Evolutionary conservation across 2,329 filamentous ascomycete species (phyloP).

Genomic region (Westerdykella aurantiaca): DNA sequence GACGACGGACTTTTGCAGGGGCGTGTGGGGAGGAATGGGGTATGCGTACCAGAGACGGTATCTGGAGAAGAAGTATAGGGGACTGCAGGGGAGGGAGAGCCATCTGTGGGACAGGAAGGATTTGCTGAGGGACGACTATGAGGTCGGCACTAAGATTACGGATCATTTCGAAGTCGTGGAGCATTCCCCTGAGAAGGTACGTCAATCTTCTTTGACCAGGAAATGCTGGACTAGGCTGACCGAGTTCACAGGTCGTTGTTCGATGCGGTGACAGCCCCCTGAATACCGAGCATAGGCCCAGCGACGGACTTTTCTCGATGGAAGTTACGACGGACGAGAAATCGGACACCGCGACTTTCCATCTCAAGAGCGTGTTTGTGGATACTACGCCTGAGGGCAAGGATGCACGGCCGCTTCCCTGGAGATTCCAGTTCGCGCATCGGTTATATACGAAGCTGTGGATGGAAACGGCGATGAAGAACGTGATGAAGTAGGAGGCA

Average conservation of each 20-base stretch:
- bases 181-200: slow-evolving; percentile 31
- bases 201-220: background rate
- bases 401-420: slow-evolving; percentile 21
- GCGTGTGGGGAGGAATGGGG: slow-evolving; percentile 35
- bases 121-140: slow-evolving; percentile 28
- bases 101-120: slow-evolving; percentile 35
- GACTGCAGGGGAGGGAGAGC: slow-evolving; percentile 24
- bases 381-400: slow-evolving; percentile 35
- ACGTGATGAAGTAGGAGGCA: slow-evolving; percentile 25
- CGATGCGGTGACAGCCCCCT: slow-evolving; percentile 36
- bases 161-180: slow-evolving; percentile 41
- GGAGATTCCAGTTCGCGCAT: slow-evolving; percentile 28
- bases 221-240: slow-evolving; percentile 5
- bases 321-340: slow-evolving; percentile 36
- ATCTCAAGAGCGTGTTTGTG: slow-evolving; percentile 37
- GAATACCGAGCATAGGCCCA: slow-evolving; percentile 22
- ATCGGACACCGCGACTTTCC: slow-evolving; percentile 33
- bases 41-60: slow-evolving; percentile 33
- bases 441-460: slow-evolving; percentile 37
- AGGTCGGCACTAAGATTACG: slow-evolving; percentile 32
- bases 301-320: slow-evolving; percentile 37
- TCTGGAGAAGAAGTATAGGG: slow-evolving; percentile 33
- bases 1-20: slow-evolving; percentile 35
- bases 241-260: slow-evolving; percentile 27
- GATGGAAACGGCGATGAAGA: slow-evolving; percentile 39